Base-by-base conservation (phyloP, 2,329 filamentous ascomycete genomes). In the Diaporthe vexans region DNA sequence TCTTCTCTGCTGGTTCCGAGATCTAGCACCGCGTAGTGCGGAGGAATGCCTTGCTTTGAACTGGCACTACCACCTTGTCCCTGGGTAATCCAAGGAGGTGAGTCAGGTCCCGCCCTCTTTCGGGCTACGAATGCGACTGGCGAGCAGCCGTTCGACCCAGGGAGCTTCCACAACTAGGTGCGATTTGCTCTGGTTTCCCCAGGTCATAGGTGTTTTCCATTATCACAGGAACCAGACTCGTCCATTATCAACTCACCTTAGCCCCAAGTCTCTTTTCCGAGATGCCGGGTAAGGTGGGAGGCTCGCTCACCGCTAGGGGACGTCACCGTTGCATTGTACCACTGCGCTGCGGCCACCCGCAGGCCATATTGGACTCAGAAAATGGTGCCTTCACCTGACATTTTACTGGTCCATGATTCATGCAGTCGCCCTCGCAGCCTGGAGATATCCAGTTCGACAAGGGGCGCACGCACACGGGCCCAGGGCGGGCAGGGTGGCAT, bases 401-500 rank as follows among this genome's bases (percentile, higher is more conserved):
- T 29, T 48, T 26, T n/a, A 52, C 13, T 52, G 46, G 63, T 37
- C 63, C 24, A 67, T 67, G 63, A 67, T 37, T 52, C 63, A 67
- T 67, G 63, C 63, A 67, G 63, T 9, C 19, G 29, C 46, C 52
- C 11, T 24, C 24, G 46, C 63, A 52, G 29, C 63, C 63, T 33
- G 37, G 46, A 21, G 15, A 67, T 67, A 26, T 67, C 21, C 21
- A 51, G 29, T 37, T 37, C 63, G 46, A 52, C 63, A 52, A 24
- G 61, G 29, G 46, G 19, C 61, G 17, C n/a, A 37, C 21, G 29
- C 46, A 24, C 35, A 37, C 43, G 26, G 61, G 61, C 43, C 61
- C 46, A 37, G 17, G 61, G 61, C 63, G 63, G 63, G 63, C 63
- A 67, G 63, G 21, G 37, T 67, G 63, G 29, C 35, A 67, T 67